Evolutionary conservation across 164 flowering plant species (phyloP).

Genomic region (Buxus sempervirens): DNA sequence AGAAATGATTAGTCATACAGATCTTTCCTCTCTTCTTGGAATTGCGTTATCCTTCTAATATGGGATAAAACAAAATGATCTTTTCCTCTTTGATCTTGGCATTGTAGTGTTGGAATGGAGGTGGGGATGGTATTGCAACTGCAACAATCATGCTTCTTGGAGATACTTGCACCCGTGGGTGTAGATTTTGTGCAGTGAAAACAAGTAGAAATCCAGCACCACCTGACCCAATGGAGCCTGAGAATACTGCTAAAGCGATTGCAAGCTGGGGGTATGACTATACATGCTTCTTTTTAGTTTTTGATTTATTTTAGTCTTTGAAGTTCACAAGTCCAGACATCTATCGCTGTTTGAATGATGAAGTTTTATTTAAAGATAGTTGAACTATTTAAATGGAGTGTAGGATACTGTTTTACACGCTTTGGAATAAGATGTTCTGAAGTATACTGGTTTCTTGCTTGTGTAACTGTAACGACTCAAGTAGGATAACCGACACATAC

Average conservation of each 20-base stretch:
- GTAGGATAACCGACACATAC: too few relatives aligned
- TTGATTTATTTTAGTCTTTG: background rate
- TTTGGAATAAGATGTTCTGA: too few relatives aligned
- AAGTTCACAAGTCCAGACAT: background rate
- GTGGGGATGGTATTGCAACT: slow-evolving; percentile 87
- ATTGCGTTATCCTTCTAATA: background rate
- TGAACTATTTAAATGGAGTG: too few relatives aligned
- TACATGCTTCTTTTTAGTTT: background rate
- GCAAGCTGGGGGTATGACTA: slow-evolving; percentile 85
- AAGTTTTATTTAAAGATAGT: too few relatives aligned
- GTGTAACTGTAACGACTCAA: too few relatives aligned
- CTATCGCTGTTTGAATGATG: background rate
- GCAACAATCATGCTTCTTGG: slow-evolving; percentile 98
- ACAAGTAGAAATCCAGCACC: slow-evolving; percentile 89
- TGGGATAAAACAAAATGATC: too few relatives aligned
- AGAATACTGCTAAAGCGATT: slow-evolving; percentile 85
- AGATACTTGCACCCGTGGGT: slow-evolving; percentile 95
- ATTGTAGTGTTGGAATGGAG: slow-evolving; percentile 93
- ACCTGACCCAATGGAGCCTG: slow-evolving; percentile 91
- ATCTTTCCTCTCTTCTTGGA: too few relatives aligned
- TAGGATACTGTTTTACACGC: too few relatives aligned
- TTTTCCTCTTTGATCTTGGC: slow-evolving; percentile 1
- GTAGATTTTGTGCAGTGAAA: slow-evolving; percentile 96
- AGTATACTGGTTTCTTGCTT: too few relatives aligned
- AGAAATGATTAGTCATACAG: too few relatives aligned